phyloP scores from a whole-genome alignment of 1,284 basidiomycete species.

The Lentinula novae-zelandiae region DNA sequence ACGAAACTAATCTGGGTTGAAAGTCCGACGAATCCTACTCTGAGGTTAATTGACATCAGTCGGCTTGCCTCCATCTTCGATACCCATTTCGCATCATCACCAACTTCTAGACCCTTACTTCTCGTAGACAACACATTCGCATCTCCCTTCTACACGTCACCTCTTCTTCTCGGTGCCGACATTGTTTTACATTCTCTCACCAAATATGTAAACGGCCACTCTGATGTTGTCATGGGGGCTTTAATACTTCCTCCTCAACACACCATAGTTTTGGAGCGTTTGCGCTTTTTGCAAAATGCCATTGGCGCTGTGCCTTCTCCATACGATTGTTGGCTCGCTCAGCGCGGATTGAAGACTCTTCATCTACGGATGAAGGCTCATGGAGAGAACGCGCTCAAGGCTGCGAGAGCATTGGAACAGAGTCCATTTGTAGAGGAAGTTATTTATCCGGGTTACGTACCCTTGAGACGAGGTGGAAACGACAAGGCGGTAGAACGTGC shows the following conservation, averaged over 20 bases:
- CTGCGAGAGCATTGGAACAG: conserved; percentile 65
- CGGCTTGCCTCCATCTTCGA: conserved; percentile 45
- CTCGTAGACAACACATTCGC: conserved; percentile 93
- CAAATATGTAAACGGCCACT: conserved; percentile 94
- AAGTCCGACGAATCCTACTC: conserved; percentile 92
- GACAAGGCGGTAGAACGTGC: background rate
- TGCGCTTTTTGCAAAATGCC: conserved; percentile 92
- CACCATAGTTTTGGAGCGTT: conserved; percentile 38
- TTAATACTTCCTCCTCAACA: conserved; percentile 66
- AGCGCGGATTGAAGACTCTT: conserved; percentile 90
- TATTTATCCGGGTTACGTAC: conserved; percentile 81
- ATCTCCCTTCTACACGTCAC: conserved; percentile 89
- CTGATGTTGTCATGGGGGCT: conserved; percentile 87
- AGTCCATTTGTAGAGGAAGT: conserved; percentile 70
- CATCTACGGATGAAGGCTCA: conserved; percentile 85
- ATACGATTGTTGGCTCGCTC: conserved; percentile 89
- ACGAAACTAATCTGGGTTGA: conserved; percentile 99
- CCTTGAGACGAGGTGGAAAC: conserved; percentile 46
- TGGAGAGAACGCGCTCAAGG: conserved; percentile 76
- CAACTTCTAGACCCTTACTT: conserved; percentile 48
- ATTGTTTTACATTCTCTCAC: conserved; percentile 80
- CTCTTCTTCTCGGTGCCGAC: conserved; percentile 82
- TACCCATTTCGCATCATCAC: conserved; percentile 49
- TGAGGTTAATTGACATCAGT: conserved; percentile 80
- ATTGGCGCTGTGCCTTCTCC: conserved; percentile 86